Evolutionary conservation across 1,284 basidiomycete genomes (phyloP).

Genomic region (Cutaneotrichosporon spelunceum): DNA sequence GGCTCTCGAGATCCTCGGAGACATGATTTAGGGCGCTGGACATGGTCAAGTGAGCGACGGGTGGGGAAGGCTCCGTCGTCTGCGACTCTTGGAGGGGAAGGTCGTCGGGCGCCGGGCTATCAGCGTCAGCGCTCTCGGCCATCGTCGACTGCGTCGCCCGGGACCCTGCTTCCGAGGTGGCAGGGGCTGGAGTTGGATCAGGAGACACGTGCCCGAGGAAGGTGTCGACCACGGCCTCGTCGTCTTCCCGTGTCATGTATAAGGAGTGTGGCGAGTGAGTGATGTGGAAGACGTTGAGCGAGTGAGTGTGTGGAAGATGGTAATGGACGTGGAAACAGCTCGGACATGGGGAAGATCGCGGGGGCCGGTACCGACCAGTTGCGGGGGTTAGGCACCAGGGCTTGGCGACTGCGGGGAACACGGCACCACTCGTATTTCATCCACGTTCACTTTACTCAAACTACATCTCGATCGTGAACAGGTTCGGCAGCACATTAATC

Average conservation of each 20-base stretch:
- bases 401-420: background rate
- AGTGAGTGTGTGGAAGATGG: too few species aligned
- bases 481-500: too few species aligned
- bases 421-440: background rate
- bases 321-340: background rate
- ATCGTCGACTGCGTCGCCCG: background rate
- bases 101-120: background rate
- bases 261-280: background rate
- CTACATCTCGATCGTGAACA: too few species aligned
- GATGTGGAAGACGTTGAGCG: background rate
- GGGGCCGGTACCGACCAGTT: too few species aligned
- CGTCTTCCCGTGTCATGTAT: background rate
- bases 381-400: background rate
- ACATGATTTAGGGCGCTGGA: background rate
- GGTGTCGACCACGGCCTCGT: slow-evolving; percentile 2
- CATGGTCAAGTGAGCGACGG: background rate
- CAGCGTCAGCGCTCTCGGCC: background rate
- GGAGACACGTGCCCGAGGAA: background rate
- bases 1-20: background rate
- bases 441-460: background rate
- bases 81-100: background rate
- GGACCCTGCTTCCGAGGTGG: background rate
- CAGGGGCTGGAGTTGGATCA: background rate
- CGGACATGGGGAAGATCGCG: background rate
- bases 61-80: background rate